phyloP scores from a whole-genome alignment of 2,329 filamentous ascomycete genomes.

The Neonectria hederae region DNA sequence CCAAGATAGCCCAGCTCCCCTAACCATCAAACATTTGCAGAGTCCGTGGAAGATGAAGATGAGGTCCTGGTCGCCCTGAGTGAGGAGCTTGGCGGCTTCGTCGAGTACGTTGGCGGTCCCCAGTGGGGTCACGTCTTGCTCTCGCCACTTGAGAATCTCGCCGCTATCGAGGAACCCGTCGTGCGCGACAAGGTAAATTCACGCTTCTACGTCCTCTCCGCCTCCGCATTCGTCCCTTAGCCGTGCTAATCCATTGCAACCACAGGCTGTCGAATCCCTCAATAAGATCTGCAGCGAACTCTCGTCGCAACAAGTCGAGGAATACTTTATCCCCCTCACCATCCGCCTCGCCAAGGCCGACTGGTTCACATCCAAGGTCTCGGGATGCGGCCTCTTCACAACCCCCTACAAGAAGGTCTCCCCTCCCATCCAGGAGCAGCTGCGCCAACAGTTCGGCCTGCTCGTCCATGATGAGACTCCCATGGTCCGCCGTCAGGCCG shows the following conservation, averaged over 20 bases:
- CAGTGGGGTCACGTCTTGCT: slow-evolving; percentile 95
- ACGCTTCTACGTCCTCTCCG: slow-evolving; percentile 34
- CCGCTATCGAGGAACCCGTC: slow-evolving; percentile 96
- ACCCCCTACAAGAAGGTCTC: slow-evolving; percentile 93
- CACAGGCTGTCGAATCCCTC: slow-evolving; percentile 93
- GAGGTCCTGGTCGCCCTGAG: slow-evolving; percentile 97
- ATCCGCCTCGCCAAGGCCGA: slow-evolving; percentile 98
- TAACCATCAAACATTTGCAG: slow-evolving; percentile 58
- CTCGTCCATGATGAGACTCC: slow-evolving; percentile 98
- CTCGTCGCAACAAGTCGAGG: slow-evolving; percentile 91
- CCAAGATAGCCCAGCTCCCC: slow-evolving; percentile 20
- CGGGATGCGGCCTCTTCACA: slow-evolving; percentile 94
- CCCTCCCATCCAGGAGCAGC: slow-evolving; percentile 85
- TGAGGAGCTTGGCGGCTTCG: slow-evolving; percentile 95
- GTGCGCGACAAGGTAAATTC: slow-evolving; percentile 90
- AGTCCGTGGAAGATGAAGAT: slow-evolving; percentile 98
- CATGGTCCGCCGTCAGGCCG: slow-evolving; percentile 97
- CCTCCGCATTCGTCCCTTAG: neutral
- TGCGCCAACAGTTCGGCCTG: slow-evolving; percentile 90
- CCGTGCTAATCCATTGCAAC: slow-evolving; percentile 15
- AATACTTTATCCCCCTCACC: slow-evolving; percentile 95
- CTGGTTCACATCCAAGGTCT: slow-evolving; percentile 99
- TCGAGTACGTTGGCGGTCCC: slow-evolving; percentile 96
- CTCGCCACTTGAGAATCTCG: slow-evolving; percentile 96
- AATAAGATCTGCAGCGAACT: slow-evolving; percentile 99